These are phyloP conservation scores for Fusarium odoratissimum DNA, from an alignment of 2,329 filamentous ascomycete genomes.

Conservation along the genomic window DNA sequence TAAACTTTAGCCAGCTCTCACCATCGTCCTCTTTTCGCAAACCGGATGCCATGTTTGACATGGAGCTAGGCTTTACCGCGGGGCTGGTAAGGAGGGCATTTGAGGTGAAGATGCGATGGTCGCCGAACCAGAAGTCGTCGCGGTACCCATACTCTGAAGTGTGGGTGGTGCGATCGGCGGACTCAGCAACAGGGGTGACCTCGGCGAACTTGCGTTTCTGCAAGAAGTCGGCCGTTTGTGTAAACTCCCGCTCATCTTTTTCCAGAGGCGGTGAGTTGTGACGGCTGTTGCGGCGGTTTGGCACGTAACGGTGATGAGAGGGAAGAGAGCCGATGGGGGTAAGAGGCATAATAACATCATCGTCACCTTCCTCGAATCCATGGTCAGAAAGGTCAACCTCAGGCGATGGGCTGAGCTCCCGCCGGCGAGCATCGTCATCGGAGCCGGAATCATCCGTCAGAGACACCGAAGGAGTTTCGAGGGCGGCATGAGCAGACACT, in stretches of 20 bases:
- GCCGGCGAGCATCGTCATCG: constrained; percentile 77
- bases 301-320: constrained; percentile 54
- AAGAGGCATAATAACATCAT: constrained; percentile 68
- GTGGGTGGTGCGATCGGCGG: constrained; percentile 45
- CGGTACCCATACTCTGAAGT: constrained; percentile 52
- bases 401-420: constrained; percentile 86
- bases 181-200: constrained; percentile 48
- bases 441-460: constrained; percentile 62
- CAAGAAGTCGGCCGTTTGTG: constrained; percentile 89
- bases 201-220: constrained; percentile 72
- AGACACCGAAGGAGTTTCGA: constrained; percentile 88
- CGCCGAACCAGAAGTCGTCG: constrained; percentile 67
- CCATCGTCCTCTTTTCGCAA: constrained; percentile 54
- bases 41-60: constrained; percentile 41
- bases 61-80: constrained; percentile 57
- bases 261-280: constrained; percentile 90
- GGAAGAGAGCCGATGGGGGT: constrained; percentile 75
- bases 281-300: constrained; percentile 59
- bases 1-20: constrained; percentile 56
- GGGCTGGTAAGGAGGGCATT: constrained; percentile 65
- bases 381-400: constrained; percentile 91
- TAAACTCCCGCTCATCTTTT: constrained; percentile 96
- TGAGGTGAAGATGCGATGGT: constrained; percentile 52
- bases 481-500: constrained; percentile 53
- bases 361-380: constrained; percentile 81